Base-by-base conservation (phyloP, 495 filamentous ascomycete species). In the Aspergillus coremiiformis region DNA sequence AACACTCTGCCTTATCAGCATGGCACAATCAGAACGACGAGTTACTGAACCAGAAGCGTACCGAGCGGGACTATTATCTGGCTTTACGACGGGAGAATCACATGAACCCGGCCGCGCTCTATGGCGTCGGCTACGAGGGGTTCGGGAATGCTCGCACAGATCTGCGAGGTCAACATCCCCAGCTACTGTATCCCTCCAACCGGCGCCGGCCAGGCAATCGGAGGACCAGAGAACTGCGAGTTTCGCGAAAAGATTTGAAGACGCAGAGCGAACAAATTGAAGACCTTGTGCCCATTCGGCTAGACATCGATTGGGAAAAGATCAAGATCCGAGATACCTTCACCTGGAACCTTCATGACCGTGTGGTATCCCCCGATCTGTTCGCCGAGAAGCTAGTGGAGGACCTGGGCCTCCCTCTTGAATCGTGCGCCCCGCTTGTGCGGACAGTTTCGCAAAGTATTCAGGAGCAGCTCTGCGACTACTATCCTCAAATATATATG, bases 281-380 rank as follows among this genome's bases (percentile, higher is more conserved):
- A 63, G 87, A 95, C 58, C 73, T 98, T 52, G 89, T 96, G 0
- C 93, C 93, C 1, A 79, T 98, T 32, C 79, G 93, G 33, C 72
- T 98, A 39, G 93, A 98, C 55, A 89, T 97, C 41, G 94, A 98
- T 58, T 90, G 85, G 79, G 91, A 96, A 52, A 94, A 94, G 70
- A 81, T 96, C 58, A 92, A 95, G 70, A 80, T 98, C 53, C 84
- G 93, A 61, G 93, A 98, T 68, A 98, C 93, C 8, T 96, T 98
- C 60, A 98, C 93, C 17, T 98, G 90, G 89, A 98, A 97, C 66
- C 81, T 98, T 46, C 89, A 96, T 64, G 93, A 98, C 61, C 81
- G 89, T 44, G 80, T 90, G 20, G 78, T 93, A 5, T 77, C 80
- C 12, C 78, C 84, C 27, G 87, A 93, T 15, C 52, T 89, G 20